These are phyloP conservation scores for Wakefieldia striispora DNA, from an alignment of 768 basidiomycete species.

Conservation along the genomic window DNA sequence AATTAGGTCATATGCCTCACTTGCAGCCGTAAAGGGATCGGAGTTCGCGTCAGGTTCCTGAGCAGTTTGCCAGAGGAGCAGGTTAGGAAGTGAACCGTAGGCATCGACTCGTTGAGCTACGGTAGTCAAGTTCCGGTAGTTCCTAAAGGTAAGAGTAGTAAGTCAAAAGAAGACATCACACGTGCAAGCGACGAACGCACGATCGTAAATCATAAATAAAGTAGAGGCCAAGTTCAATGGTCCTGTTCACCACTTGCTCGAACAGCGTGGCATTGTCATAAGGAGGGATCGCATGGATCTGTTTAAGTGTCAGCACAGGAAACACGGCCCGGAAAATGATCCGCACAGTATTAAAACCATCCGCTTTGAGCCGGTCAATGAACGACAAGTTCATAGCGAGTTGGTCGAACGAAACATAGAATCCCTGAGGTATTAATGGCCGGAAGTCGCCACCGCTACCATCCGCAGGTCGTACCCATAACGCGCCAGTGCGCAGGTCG, in stretches of 20 bases:
- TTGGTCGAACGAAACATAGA: conserved; percentile 61
- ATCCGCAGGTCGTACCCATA: conserved; percentile 37
- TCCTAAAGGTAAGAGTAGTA: conserved; percentile 31
- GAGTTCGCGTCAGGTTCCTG: conserved; percentile 72
- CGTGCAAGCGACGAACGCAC: conserved; percentile 28
- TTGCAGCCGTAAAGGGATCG: conserved; percentile 53
- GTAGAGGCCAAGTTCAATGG: conserved; percentile 39
- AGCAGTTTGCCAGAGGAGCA: conserved; percentile 70
- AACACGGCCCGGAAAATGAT: not conserved
- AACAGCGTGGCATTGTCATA: conserved; percentile 53
- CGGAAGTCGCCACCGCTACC: conserved; percentile 26
- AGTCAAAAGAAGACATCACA: not conserved
- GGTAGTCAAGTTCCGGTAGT: conserved; percentile 59
- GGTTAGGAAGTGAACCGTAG: conserved; percentile 63
- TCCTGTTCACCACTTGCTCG: conserved; percentile 18
- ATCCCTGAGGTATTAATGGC: conserved; percentile 66
- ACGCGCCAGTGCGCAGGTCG: conserved; percentile 44
- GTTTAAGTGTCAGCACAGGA: conserved; percentile 27
- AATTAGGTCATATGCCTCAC: conserved; percentile 44
- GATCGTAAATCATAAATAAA: conserved; percentile 79
- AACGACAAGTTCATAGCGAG: conserved; percentile 50
- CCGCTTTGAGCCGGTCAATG: conserved; percentile 54
- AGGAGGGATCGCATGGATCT: conserved; percentile 71
- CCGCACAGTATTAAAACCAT: conserved; percentile 41
- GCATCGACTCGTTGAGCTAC: conserved; percentile 63